These are phyloP conservation scores for Avena insularis DNA, from an alignment of 176 grass and related monocot species.

Conservation along the genomic window DNA sequence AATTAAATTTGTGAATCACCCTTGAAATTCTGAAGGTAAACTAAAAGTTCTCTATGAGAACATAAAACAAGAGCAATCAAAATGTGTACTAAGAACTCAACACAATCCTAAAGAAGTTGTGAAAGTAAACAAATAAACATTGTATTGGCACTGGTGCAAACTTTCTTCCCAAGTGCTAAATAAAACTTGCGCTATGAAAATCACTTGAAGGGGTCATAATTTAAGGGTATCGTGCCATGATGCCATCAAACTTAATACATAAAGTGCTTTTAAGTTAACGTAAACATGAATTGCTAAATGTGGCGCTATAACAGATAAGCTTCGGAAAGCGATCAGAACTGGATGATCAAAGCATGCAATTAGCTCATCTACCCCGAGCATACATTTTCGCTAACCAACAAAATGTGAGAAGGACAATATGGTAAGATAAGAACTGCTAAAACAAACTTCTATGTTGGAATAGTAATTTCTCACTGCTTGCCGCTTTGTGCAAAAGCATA, in stretches of 20 bases:
- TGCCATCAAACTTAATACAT: conserved; percentile 14
- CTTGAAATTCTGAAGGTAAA: background rate
- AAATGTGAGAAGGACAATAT: background rate
- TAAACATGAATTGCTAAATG: background rate
- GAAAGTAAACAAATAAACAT: background rate
- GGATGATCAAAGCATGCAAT: background rate
- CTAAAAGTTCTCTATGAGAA: background rate
- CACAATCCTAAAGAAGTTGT: background rate
- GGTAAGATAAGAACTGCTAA: background rate
- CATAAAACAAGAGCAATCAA: background rate
- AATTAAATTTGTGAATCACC: background rate
- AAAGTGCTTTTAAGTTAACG: background rate
- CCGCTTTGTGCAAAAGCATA: background rate
- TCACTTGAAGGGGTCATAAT: background rate
- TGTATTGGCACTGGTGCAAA: background rate
- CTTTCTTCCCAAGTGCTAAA: background rate
- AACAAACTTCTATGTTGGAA: background rate
- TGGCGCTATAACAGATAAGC: background rate
- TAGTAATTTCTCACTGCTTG: background rate
- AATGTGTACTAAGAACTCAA: conserved; percentile 6
- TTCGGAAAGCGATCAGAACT: background rate
- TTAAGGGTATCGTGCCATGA: background rate
- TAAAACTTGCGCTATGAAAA: background rate
- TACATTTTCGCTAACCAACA: conserved; percentile 3
- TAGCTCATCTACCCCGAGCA: background rate